A percentile compares a stretch with the other conserved stretches of the same genome.
phyloP scores from a whole-genome alignment of 331 rosid species.

The Arachis monticola region DNA sequence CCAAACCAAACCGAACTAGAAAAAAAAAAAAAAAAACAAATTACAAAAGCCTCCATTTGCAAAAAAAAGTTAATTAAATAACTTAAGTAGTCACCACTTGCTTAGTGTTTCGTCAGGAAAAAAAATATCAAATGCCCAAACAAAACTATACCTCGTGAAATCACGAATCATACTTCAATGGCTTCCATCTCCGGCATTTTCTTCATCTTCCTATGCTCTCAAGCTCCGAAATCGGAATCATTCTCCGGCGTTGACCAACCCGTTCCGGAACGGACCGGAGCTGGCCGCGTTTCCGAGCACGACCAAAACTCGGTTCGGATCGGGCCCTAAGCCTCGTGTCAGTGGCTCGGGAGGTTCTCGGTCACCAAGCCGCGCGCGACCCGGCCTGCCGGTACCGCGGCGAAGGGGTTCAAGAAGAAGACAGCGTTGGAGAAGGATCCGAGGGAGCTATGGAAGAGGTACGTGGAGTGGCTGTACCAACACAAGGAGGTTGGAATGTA shows the following conservation, averaged over 20 bases:
- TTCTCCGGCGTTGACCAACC: conserved; percentile 12
- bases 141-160: background rate
- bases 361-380: conserved; percentile 44
- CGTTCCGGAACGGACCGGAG: conserved; percentile 39
- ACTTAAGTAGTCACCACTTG: background rate
- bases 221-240: conserved; percentile 44
- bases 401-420: too few species aligned
- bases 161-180: conserved; percentile 45
- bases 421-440: too few species aligned
- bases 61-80: too few species aligned
- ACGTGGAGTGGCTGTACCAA: too few species aligned
- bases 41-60: background rate
- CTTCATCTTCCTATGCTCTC: conserved; percentile 70
- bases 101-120: background rate
- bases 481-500: too few species aligned
- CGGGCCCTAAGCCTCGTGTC: conserved; percentile 31
- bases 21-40: background rate
- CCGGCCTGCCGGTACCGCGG: conserved; percentile 34
- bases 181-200: conserved; percentile 83
- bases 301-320: conserved; percentile 35
- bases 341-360: conserved; percentile 61
- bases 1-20: too few species aligned
- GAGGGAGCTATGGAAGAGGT: too few species aligned
- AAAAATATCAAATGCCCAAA: conserved; percentile 2
- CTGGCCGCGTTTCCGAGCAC: conserved; percentile 32